A percentile compares a stretch with the other conserved stretches of the same genome.
phyloP scores from a whole-genome alignment of 148 eudicot genomes.

The Rhododendron ferrugineum region DNA sequence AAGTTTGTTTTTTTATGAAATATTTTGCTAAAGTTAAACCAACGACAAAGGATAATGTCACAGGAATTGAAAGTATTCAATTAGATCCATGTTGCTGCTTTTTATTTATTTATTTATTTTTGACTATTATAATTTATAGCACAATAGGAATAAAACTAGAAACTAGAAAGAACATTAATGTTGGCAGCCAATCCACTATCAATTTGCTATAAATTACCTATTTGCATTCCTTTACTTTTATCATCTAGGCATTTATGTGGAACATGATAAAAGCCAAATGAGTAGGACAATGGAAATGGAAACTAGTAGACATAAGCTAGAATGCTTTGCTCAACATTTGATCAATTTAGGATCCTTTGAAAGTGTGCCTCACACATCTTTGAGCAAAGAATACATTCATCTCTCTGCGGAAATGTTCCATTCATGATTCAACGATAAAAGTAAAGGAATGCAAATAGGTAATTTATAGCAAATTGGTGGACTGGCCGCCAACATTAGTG shows the following conservation, averaged over 20 bases:
- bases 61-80: neutral
- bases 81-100: neutral
- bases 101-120: neutral
- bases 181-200: neutral
- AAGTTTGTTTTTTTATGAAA: neutral
- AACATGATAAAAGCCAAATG: neutral
- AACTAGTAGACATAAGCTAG: neutral
- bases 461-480: neutral
- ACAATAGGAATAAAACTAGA: neutral
- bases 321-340: neutral
- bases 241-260: neutral
- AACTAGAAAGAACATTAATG: neutral
- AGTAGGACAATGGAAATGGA: neutral
- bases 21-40: neutral
- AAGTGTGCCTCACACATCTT: neutral
- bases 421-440: neutral
- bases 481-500: neutral
- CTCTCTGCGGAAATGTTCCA: neutral
- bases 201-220: neutral
- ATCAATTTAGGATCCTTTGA: neutral
- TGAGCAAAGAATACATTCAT: neutral
- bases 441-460: neutral
- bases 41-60: neutral
- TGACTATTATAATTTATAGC: too few species aligned
- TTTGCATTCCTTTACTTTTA: neutral